phyloP scores from a whole-genome alignment of 257 asterid species.

The Gentiana straminea region DNA sequence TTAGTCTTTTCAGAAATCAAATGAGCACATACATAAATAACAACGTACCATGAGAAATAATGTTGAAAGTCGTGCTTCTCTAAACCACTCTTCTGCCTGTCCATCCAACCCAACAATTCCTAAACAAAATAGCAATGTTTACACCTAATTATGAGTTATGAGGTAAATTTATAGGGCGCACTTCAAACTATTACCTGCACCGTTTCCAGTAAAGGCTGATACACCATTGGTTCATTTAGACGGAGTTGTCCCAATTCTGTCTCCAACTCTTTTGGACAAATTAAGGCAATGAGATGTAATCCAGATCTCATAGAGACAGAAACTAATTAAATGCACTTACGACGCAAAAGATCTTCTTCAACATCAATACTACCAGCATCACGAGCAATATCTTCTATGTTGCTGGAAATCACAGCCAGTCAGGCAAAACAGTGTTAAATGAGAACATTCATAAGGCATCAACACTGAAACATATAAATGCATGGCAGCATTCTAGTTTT shows the following conservation, averaged over 20 bases:
- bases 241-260: constrained; percentile 58
- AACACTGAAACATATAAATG: not conserved
- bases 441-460: not conserved
- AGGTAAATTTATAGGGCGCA: too few species aligned
- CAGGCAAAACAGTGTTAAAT: constrained; percentile 14
- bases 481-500: not conserved
- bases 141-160: constrained; percentile 1
- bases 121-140: constrained; percentile 16
- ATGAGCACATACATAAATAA: not conserved
- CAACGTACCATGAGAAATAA: constrained; percentile 61
- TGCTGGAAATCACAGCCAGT: constrained; percentile 33
- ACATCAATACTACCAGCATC: constrained; percentile 89
- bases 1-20: not conserved
- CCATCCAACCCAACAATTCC: constrained; percentile 83
- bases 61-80: constrained; percentile 55
- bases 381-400: constrained; percentile 90
- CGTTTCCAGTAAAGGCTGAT: constrained; percentile 83
- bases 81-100: constrained; percentile 36
- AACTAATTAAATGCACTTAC: constrained; percentile 39
- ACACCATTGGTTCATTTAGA: constrained; percentile 42
- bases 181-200: constrained; percentile 40
- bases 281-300: constrained; percentile 9
- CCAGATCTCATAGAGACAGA: constrained; percentile 3
- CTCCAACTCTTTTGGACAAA: constrained; percentile 52
- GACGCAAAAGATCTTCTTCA: constrained; percentile 57